phyloP scores from a whole-genome alignment of 768 basidiomycete species.

The Leccinum arenicola region DNA sequence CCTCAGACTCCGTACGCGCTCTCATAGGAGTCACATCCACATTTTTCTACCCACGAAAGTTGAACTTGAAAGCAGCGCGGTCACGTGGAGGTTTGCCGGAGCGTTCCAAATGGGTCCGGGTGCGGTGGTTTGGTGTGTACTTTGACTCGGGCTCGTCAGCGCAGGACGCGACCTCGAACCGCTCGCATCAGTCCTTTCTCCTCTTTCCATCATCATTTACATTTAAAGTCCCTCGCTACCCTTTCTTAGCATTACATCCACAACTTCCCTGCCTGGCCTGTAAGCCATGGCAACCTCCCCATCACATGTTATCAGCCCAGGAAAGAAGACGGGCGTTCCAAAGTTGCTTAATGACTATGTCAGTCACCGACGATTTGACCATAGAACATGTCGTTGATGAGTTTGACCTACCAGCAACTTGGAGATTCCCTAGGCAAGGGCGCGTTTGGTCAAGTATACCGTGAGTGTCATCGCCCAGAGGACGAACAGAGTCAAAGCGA shows the following conservation, averaged over 20 bases:
- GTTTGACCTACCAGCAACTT: constrained; percentile 64
- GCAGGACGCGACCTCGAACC: constrained; percentile 35
- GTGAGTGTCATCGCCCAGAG: constrained; percentile 46
- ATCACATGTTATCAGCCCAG: constrained; percentile 19
- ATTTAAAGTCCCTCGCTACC: constrained; percentile 6
- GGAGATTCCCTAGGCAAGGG: constrained; percentile 96
- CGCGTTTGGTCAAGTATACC: constrained; percentile 95
- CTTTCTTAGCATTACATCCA: not conserved
- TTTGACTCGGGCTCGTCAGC: constrained; percentile 31
- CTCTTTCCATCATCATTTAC: constrained; percentile 13
- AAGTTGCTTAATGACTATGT: constrained; percentile 69
- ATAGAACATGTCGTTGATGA: constrained; percentile 7
- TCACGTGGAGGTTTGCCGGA: constrained; percentile 24
- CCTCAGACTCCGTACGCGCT: no score
- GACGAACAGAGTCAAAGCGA: constrained; percentile 70
- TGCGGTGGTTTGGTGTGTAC: constrained; percentile 18
- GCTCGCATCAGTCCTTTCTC: constrained; percentile 11
- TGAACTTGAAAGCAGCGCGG: constrained; percentile 2
- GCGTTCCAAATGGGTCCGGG: constrained; percentile 32
- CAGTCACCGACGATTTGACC: constrained; percentile 17
- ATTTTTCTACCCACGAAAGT: no score
- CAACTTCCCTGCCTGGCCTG: not conserved
- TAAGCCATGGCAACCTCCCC: constrained; percentile 23
- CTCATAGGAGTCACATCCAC: no score
- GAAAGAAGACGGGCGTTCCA: constrained; percentile 36